Base-by-base conservation (phyloP, 768 basidiomycete genomes). In the Kwoniella dejecticola region DNA sequence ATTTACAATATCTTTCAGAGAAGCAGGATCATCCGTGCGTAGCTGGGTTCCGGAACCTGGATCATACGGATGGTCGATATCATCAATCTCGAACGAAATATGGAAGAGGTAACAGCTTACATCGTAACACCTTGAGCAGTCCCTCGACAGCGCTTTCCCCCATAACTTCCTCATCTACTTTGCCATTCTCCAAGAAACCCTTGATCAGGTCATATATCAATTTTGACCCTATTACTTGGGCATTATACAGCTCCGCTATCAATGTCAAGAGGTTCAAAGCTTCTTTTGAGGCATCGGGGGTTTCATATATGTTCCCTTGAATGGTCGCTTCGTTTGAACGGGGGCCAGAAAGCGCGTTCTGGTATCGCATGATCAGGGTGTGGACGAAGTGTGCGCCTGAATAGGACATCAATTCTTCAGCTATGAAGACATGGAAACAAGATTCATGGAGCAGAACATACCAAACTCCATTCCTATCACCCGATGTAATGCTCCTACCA, bases 41-140 rank as follows among this genome's bases (percentile, higher is more conserved):
- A 99, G 83, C 71, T 96, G 93, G 49, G 86, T 85, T 1, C 96
- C 96, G n/a, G 89, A 93, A 78, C 85, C 94, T 98, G 69, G n/a
- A 56, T 3, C 21, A 10, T 41, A 6, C 44, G 4, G 56, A 40
- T 33, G 13, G 45, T 44, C 19, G 6, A 29, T 33, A 48, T 10
- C 7, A 24, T 29, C 44, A 29, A 30, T 31, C 0, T 7, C 17
- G 11, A 19, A 13, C 23, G 5, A 50, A 17, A 27, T 23, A 29
- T 7, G 12, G n/a, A 17, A 3, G 46, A 44, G 17, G 59, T 30
- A 10, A 31, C 1, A 3, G 70, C 60, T 56, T 54, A 67, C 67
- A 64, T 67, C 89, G 83, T 47, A 91, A 77, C 19, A 98, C 82
- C 77, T 91, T 93, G 50, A 97, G 83, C 54, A 99, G 68, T 4